Base-by-base conservation (phyloP, 2,329 filamentous ascomycete species). In the Aureobasidium sp. region DNA sequence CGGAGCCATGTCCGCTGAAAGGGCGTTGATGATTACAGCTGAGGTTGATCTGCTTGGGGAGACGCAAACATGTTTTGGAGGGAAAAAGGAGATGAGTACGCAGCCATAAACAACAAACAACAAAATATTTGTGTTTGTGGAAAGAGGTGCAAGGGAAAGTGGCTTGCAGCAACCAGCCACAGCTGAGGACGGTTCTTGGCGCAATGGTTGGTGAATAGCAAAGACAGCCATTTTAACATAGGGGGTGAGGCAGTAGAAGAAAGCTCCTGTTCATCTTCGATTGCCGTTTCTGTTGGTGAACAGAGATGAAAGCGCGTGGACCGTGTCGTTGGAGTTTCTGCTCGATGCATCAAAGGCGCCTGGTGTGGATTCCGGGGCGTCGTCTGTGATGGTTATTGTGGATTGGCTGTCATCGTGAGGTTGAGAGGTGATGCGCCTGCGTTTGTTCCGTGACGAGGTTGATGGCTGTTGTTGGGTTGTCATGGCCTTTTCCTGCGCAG, bases 401-500 rank as follows among this genome's bases (percentile, higher is more conserved):
- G 27, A 31, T 12, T 37, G 25, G 1, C 36, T 17, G 4, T 36
- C 58, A 25, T 55, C 22, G n/a, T 62, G 31, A 34, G 41, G 34
- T 8, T 56, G 60, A 1, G 39, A 29, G 11, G 60, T 51, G 36
- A 63, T 55, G 20, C 63, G 58, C 39, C 42, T 61, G 22, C 64
- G 64, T 29, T 65, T 65, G 31, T 60, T 65, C 4, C 61, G 51
- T 36, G 61, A 37, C 17, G 60, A 45, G 22, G 39, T 53, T 20
- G 60, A 11, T 11, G 49, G 12, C 7, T 27, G 27, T 36, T 42
- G 45, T 17, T 62, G 60, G 4, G 4, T 37, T 22, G 39, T 20
- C 22, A 34, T 6, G 12, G 49, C n/a, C 5, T n/a, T 37, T 15
- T 62, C 42, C 31, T 62, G 48, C 9, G 67, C 65, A 48, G 75